Percentiles rank a stretch among this genome's conserved stretches.
These are phyloP conservation scores for Euphrasia confusa DNA, from an alignment of 257 asterid species.

Conservation along the genomic window DNA sequence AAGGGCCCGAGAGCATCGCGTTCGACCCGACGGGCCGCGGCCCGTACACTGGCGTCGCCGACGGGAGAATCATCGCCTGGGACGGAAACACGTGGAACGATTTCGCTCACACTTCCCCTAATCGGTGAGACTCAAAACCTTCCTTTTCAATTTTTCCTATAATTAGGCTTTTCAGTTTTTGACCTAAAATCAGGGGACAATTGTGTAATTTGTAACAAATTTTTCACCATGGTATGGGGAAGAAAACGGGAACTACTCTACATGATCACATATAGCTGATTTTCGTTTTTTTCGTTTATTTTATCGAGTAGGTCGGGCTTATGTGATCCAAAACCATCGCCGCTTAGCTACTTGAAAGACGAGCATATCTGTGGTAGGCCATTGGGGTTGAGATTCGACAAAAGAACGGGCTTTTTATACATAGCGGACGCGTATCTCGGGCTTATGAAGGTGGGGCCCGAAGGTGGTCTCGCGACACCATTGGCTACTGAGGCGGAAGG, in stretches of 20 bases:
- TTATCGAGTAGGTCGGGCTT: conserved; percentile 70
- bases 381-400: conserved; percentile 80
- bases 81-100: conserved; percentile 70
- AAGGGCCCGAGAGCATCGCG: conserved; percentile 88
- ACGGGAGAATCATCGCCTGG: conserved; percentile 71
- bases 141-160: no score
- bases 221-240: not conserved
- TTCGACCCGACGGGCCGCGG: conserved; percentile 87
- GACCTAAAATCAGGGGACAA: no score
- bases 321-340: conserved; percentile 71
- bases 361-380: conserved; percentile 99
- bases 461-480: conserved; percentile 87
- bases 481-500: conserved; percentile 76
- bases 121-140: conserved; percentile 47
- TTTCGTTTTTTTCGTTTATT: not conserved
- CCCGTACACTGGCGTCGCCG: conserved; percentile 62
- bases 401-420: conserved; percentile 73
- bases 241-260: no score
- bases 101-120: conserved; percentile 85
- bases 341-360: conserved; percentile 51
- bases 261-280: no score
- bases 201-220: not conserved
- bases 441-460: conserved; percentile 86
- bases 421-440: conserved; percentile 97
- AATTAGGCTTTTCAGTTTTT: no score